A percentile compares a stretch with the other conserved stretches of the same genome.
Conservation (phyloP, 768 basidiomycete species). For the Leccinum pellstonianum region DNA sequence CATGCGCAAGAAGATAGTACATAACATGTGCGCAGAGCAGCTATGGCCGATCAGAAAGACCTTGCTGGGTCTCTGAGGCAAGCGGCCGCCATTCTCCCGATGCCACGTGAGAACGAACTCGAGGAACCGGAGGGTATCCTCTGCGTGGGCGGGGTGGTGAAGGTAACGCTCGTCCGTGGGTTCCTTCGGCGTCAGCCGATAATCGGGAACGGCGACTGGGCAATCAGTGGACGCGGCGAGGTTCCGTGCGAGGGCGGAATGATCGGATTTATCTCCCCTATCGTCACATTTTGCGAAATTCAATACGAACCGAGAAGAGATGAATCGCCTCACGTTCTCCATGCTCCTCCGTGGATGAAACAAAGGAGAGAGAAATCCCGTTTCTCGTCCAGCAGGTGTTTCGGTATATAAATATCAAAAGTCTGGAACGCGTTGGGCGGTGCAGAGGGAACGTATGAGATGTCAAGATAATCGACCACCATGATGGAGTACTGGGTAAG, state of each 20-base stretch:
- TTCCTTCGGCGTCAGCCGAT: conserved; percentile 59
- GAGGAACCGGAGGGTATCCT: conserved; percentile 64
- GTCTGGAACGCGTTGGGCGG: conserved; percentile 36
- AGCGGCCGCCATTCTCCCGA: conserved; percentile 10
- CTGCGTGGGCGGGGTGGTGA: conserved; percentile 68
- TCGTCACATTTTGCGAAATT: conserved; percentile 6
- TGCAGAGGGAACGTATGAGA: conserved; percentile 37
- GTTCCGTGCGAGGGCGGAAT: conserved; percentile 50
- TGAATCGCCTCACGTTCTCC: conserved; percentile 59
- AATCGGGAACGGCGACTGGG: conserved; percentile 74
- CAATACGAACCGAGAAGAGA: not conserved
- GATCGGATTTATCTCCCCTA: conserved; percentile 73
- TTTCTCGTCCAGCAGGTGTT: not conserved
- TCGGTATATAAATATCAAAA: conserved; percentile 57
- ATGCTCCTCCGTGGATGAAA: conserved; percentile 84
- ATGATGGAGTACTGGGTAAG: not conserved
- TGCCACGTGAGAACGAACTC: conserved; percentile 52
- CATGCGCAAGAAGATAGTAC: conserved; percentile 61
- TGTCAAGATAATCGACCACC: conserved; percentile 19
- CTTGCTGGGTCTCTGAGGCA: conserved; percentile 38
- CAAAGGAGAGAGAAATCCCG: conserved; percentile 43
- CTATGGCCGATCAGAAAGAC: conserved; percentile 76
- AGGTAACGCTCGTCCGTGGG: conserved; percentile 39
- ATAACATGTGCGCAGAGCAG: conserved; percentile 79
- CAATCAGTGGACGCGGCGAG: conserved; percentile 50